A percentile compares a stretch with the other conserved stretches of the same genome.
These are phyloP conservation scores for Podospora pseudoanserina DNA, from an alignment of 495 filamentous ascomycete genomes.

Conservation along the genomic window DNA sequence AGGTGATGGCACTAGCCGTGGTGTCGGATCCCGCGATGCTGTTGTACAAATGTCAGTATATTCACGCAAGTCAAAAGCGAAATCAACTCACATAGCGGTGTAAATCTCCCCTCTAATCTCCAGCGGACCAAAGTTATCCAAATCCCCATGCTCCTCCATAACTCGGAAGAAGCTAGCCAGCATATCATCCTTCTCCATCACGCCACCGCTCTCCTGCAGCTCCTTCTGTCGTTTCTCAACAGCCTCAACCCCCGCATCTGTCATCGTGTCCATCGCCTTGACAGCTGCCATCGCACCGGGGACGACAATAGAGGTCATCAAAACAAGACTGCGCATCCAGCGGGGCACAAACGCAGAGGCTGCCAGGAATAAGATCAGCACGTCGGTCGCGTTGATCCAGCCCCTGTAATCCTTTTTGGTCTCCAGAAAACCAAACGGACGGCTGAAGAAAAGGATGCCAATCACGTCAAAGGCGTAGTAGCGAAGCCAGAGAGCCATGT, in stretches of 20 bases:
- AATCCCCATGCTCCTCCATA: background rate
- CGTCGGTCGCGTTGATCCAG: background rate
- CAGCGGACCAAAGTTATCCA: background rate
- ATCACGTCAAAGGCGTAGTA: conserved; percentile 9
- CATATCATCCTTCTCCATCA: background rate
- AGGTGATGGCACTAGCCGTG: conserved; percentile 3
- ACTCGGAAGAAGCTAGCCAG: conserved; percentile 2
- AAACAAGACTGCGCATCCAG: background rate
- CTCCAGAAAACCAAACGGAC: conserved; percentile 2
- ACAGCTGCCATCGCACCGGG: background rate
- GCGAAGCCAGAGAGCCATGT: background rate
- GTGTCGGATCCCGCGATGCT: conserved; percentile 1
- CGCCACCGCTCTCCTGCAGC: conserved; percentile 1
- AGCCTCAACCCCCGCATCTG: background rate
- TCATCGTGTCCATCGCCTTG: background rate
- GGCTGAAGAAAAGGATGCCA: conserved; percentile 3
- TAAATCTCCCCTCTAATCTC: conserved; percentile 7
- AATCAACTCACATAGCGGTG: background rate
- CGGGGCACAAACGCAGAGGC: background rate
- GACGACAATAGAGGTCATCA: background rate
- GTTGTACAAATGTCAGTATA: background rate
- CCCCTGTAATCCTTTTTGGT: background rate
- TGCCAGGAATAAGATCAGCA: background rate
- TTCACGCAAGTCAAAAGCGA: background rate
- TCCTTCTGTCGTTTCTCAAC: background rate